These are phyloP conservation scores for Podospora pseudoanserina DNA, from an alignment of 495 filamentous ascomycete species.

Conservation along the genomic window DNA sequence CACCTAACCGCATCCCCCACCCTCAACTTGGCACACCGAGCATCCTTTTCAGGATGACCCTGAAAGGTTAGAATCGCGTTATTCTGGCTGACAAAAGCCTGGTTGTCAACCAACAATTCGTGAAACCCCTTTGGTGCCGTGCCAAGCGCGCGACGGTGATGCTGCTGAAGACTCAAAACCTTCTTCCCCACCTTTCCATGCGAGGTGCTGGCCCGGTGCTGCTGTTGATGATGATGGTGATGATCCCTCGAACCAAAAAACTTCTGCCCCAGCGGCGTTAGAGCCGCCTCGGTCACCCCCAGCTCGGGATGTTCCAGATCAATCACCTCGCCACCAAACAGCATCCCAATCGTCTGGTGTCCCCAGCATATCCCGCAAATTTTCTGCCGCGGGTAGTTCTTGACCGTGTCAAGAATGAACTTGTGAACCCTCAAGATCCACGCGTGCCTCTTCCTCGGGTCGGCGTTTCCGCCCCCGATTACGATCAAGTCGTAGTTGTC, in stretches of 20 bases:
- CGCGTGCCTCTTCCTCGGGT: conserved; percentile 39
- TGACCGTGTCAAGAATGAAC: conserved; percentile 40
- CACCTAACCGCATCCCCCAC: conserved; percentile 38
- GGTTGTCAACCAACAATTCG: conserved; percentile 36
- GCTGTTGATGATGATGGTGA: background rate
- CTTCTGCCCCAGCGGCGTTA: conserved; percentile 34
- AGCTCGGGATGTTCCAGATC: conserved; percentile 43
- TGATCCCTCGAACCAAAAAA: conserved; percentile 31
- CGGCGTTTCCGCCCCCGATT: conserved; percentile 45
- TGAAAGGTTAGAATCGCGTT: conserved; percentile 47
- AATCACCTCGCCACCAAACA: conserved; percentile 42
- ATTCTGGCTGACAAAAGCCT: conserved; percentile 40
- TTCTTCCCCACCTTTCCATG: background rate
- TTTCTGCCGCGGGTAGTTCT: conserved; percentile 39
- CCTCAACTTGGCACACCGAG: conserved; percentile 37
- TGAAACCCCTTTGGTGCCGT: conserved; percentile 32
- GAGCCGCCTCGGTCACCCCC: conserved; percentile 37
- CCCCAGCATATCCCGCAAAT: conserved; percentile 48
- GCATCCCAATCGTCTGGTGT: conserved; percentile 43
- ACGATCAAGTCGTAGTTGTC: conserved; percentile 46
- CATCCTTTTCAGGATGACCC: conserved; percentile 50
- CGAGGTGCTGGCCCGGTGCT: background rate
- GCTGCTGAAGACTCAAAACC: conserved; percentile 38
- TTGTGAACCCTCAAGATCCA: conserved; percentile 46
- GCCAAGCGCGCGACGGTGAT: conserved; percentile 43